Conservation (phyloP, 139 green algal genomes). For the Klebsormidium nitens region DNA sequence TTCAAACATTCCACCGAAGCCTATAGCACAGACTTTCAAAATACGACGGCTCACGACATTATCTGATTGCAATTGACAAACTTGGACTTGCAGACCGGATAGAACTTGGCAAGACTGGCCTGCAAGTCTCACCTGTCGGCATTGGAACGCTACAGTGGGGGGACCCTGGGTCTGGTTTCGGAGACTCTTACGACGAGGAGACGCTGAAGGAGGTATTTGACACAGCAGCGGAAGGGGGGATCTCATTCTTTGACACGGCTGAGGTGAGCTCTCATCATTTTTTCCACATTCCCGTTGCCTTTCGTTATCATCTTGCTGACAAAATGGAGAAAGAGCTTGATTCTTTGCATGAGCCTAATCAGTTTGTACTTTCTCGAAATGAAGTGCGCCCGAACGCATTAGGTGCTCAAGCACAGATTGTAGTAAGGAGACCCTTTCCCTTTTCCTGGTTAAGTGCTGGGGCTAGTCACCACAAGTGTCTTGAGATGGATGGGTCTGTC, state of each 20-base stretch:
- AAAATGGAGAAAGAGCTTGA: not conserved
- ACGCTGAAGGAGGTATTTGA: slow-evolving; percentile 41
- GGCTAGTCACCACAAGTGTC: too few relatives aligned
- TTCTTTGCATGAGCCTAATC: not conserved
- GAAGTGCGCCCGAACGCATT: not conserved
- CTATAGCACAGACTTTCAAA: too few relatives aligned
- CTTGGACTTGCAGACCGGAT: not conserved
- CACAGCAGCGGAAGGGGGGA: slow-evolving; percentile 24
- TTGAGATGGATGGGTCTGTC: too few relatives aligned
- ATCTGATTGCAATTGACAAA: too few relatives aligned
- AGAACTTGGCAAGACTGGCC: slow-evolving; percentile 17
- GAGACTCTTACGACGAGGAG: slow-evolving; percentile 30
- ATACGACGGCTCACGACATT: too few relatives aligned
- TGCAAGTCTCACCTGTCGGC: slow-evolving; percentile 29
- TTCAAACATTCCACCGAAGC: too few relatives aligned
- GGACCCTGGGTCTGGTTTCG: slow-evolving; percentile 39
- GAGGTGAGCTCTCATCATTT: slow-evolving; percentile 37
- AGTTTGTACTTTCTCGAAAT: not conserved
- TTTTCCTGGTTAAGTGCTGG: too few relatives aligned
- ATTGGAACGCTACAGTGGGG: slow-evolving; percentile 44
- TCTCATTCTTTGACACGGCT: slow-evolving; percentile 64
- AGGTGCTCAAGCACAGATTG: not conserved
- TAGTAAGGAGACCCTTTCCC: not conserved
- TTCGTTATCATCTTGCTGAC: not conserved
- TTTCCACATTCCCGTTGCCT: not conserved